These are phyloP conservation scores for Carex arenaria DNA, from an alignment of 202 grass and related monocot species.

Conservation along the genomic window DNA sequence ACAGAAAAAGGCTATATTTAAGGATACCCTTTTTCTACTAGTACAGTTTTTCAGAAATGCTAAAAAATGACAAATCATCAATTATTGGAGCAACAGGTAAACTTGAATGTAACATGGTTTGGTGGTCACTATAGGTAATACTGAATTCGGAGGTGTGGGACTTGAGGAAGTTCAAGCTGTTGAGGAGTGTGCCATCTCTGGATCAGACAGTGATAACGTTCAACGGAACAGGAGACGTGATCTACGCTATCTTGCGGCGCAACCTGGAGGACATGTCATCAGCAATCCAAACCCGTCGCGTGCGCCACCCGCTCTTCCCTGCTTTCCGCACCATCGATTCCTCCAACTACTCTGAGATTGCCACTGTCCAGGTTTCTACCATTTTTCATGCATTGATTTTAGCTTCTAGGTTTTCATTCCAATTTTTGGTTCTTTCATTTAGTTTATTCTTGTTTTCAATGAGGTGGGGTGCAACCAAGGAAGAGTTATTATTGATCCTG, in stretches of 20 bases:
- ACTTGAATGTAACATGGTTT: not conserved
- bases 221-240: conserved; percentile 76
- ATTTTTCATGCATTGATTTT: not conserved
- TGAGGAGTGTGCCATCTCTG: conserved; percentile 82
- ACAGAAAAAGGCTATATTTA: no score
- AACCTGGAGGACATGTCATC: conserved; percentile 83
- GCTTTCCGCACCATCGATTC: conserved; percentile 96
- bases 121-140: conserved; percentile 55
- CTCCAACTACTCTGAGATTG: conserved; percentile 78
- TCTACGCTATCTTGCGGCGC: conserved; percentile 83
- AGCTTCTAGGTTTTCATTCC: not conserved
- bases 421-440: not conserved
- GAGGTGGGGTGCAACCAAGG: not conserved
- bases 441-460: not conserved
- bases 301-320: conserved; percentile 74
- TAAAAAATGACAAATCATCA: not conserved
- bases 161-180: conserved; percentile 89
- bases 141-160: conserved; percentile 99
- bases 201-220: conserved; percentile 97
- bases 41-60: not conserved
- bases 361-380: conserved; percentile 51
- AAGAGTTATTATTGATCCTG: not conserved
- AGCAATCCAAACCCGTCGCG: conserved; percentile 63
- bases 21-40: not conserved
- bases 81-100: not conserved